A percentile compares a stretch with the other conserved stretches of the same genome.
Evolutionary conservation across 192 early-diverging fungal genomes (phyloP).

Genomic region (Backusella westeae): DNA sequence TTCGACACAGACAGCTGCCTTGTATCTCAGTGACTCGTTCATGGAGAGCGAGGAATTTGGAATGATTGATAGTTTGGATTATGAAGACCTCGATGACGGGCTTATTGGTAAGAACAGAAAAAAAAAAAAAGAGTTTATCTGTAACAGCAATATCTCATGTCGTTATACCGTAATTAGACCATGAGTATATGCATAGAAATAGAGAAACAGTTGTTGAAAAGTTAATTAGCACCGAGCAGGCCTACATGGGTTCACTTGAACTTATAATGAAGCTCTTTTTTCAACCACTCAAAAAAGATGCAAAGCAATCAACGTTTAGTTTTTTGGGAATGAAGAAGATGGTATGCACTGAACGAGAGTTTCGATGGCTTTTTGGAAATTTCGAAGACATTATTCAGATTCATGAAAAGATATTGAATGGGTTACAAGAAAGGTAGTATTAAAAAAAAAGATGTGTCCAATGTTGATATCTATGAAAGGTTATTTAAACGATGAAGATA

Average conservation of each 20-base stretch:
- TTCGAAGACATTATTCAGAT: conserved; percentile 15
- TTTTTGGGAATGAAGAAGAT: conserved; percentile 27
- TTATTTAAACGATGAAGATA: conserved; percentile 5
- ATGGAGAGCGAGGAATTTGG: conserved; percentile 10
- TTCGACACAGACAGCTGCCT: background rate
- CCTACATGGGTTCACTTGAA: conserved; percentile 26
- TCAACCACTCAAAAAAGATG: conserved; percentile 18
- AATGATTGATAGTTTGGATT: conserved; percentile 24
- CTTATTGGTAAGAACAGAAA: conserved; percentile 14
- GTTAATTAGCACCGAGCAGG: conserved; percentile 11
- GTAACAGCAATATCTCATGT: background rate
- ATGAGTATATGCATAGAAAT: conserved; percentile 19
- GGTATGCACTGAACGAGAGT: conserved; percentile 32
- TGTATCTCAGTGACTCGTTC: background rate
- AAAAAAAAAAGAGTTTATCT: background rate
- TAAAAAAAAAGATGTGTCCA: background rate
- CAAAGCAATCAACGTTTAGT: conserved; percentile 17
- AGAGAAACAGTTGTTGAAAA: conserved; percentile 27
- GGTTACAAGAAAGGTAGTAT: conserved; percentile 22
- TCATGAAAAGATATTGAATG: conserved; percentile 17
- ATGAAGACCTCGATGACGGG: conserved; percentile 29
- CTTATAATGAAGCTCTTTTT: conserved; percentile 19
- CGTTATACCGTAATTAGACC: conserved; percentile 9
- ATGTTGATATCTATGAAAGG: background rate
- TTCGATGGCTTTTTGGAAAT: conserved; percentile 30